Percentiles rank a stretch among this genome's conserved stretches.
Evolutionary conservation across 129 eudicot species (phyloP).

Genomic region (Flaveria bidentis): DNA sequence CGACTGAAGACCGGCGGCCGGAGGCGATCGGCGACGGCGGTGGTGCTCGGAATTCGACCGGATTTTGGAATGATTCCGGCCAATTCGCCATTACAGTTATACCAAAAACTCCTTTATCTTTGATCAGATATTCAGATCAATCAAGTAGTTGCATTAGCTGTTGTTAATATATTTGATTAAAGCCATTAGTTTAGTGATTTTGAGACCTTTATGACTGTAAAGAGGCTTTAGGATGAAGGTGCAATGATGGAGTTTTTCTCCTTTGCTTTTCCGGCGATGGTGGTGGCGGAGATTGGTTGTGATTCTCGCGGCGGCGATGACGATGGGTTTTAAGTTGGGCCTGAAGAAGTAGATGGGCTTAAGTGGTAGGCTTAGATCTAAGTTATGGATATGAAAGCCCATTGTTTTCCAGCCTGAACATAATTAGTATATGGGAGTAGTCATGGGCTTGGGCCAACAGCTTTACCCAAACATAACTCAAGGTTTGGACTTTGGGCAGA

Average conservation of each 20-base stretch:
- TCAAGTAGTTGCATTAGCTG: not conserved
- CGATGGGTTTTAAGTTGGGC: not conserved
- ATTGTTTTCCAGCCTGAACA: too few relatives aligned
- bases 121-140: not conserved
- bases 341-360: not conserved
- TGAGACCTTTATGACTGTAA: conserved; percentile 29
- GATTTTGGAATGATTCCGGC: conserved; percentile 41
- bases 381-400: too few relatives aligned
- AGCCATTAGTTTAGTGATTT: not conserved
- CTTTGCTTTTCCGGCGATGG: conserved; percentile 23
- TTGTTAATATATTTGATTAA: conserved; percentile 17
- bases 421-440: too few relatives aligned
- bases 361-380: too few relatives aligned
- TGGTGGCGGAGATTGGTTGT: not conserved
- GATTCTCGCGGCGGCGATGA: not conserved
- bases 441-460: too few relatives aligned
- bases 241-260: conserved; percentile 59
- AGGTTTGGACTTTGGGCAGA: too few relatives aligned
- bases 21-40: conserved; percentile 79
- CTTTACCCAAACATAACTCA: too few relatives aligned
- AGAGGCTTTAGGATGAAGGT: conserved; percentile 36
- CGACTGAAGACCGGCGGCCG: conserved; percentile 53
- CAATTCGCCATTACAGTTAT: conserved; percentile 39
- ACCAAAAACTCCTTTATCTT: not conserved
- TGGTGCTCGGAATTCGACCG: conserved; percentile 67